phyloP scores from a whole-genome alignment of 306 rosid genomes.

The Quercus dentata region DNA sequence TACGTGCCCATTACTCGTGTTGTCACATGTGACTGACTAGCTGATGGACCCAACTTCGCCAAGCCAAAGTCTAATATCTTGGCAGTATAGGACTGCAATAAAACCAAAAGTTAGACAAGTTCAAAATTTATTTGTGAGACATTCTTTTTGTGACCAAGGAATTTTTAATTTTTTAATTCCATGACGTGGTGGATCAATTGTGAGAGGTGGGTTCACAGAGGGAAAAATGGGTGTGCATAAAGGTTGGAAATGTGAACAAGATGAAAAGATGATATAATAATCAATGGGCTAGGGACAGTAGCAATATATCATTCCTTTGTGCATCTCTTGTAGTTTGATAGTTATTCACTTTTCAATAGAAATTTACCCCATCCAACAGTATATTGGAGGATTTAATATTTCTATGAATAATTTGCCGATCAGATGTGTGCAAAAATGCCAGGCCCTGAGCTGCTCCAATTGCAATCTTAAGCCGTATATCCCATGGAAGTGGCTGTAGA shows the following conservation, averaged over 20 bases:
- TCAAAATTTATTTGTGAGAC: too few species aligned
- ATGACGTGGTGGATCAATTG: too few species aligned
- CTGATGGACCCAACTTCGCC: conserved; percentile 96
- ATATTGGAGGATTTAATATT: conserved; percentile 93
- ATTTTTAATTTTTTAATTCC: too few species aligned
- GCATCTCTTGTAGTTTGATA: neutral
- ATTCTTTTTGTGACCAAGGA: too few species aligned
- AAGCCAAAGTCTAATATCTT: conserved; percentile 93
- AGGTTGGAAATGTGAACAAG: neutral
- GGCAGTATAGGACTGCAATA: conserved; percentile 67
- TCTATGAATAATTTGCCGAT: conserved; percentile 74
- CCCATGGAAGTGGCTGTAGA: conserved; percentile 83
- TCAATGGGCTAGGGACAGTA: neutral
- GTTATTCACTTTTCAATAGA: neutral
- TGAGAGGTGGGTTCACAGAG: too few species aligned
- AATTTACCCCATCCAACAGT: conserved; percentile 79
- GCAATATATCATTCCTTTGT: neutral
- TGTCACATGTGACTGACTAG: conserved; percentile 88
- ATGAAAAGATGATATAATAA: neutral
- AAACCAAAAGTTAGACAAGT: conserved; percentile 5
- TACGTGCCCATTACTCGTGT: conserved; percentile 93
- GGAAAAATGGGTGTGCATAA: neutral
- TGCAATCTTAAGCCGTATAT: conserved; percentile 75
- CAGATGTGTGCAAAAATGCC: conserved; percentile 84
- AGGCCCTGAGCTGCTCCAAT: conserved; percentile 94